A percentile compares a stretch with the other conserved stretches of the same genome.
These are phyloP conservation scores for Aristolochia californica DNA, from an alignment of 164 flowering plant genomes.

Conservation along the genomic window DNA sequence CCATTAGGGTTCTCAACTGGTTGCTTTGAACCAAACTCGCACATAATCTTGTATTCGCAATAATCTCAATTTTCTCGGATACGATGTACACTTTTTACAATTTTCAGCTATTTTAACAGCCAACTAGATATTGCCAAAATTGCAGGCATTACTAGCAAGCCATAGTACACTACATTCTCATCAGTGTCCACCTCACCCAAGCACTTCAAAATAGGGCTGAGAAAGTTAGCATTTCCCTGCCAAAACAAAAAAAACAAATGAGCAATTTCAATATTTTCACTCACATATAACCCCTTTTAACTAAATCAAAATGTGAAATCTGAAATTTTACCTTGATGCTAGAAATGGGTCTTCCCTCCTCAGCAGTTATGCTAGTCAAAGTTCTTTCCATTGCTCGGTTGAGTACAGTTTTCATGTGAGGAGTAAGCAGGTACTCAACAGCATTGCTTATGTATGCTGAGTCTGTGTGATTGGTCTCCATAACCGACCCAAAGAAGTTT, in stretches of 20 bases:
- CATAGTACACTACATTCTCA: constrained; percentile 49
- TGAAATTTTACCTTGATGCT: not conserved
- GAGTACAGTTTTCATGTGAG: constrained; percentile 14
- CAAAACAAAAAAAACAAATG: not conserved
- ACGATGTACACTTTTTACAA: not conserved
- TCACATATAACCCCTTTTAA: not conserved
- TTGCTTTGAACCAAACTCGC: no score
- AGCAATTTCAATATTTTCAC: not conserved
- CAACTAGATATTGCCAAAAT: constrained; percentile 37
- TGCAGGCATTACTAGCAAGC: constrained; percentile 44
- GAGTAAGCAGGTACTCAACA: constrained; percentile 9
- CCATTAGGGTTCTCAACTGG: no score
- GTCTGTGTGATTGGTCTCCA: constrained; percentile 91
- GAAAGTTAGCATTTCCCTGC: constrained; percentile 24
- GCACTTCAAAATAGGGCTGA: constrained; percentile 11
- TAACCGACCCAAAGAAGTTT: constrained; percentile 91
- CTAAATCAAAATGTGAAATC: not conserved
- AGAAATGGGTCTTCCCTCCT: constrained; percentile 13
- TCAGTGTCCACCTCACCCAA: constrained; percentile 19
- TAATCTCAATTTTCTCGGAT: no score
- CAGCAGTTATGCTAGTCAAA: constrained; percentile 12
- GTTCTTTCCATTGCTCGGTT: constrained; percentile 21
- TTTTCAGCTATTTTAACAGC: constrained; percentile 20
- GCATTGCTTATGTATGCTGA: constrained; percentile 48
- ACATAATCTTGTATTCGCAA: no score